A percentile compares a stretch with the other conserved stretches of the same genome.
These are phyloP conservation scores for Starmerella davenportii DNA, from an alignment of 805 yeast species.

Conservation along the genomic window DNA sequence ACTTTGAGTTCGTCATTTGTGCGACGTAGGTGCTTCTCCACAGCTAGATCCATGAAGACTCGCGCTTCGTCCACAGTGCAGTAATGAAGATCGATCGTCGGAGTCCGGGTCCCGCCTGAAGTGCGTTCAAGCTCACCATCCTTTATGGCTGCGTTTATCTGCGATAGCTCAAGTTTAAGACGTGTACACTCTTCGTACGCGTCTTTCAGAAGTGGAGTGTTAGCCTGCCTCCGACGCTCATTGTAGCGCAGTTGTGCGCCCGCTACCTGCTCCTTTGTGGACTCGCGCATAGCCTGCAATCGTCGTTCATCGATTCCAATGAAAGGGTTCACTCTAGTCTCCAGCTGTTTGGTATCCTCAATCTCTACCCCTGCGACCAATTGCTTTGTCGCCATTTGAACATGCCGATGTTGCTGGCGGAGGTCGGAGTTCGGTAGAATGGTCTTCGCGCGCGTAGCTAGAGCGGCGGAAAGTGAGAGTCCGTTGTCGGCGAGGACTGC, in stretches of 20 bases:
- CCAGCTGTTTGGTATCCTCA: not conserved
- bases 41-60: slow-evolving; percentile 3
- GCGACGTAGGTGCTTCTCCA: not conserved
- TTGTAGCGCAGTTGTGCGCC: too few species aligned
- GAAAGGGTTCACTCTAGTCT: too few species aligned
- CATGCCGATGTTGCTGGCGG: too few species aligned
- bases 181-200: not conserved
- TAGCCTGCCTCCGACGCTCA: not conserved
- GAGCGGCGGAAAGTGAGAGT: not conserved
- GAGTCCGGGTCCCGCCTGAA: not conserved
- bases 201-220: not conserved
- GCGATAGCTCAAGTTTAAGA: not conserved
- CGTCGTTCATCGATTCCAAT: not conserved
- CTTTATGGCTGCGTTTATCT: not conserved
- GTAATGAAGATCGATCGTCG: slow-evolving; percentile 11
- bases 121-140: not conserved
- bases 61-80: slow-evolving; percentile 8
- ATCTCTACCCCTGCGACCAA: too few species aligned
- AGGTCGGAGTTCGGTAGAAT: not conserved
- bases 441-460: not conserved
- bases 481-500: slow-evolving; percentile 2
- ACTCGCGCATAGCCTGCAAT: not conserved
- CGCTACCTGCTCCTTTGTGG: not conserved
- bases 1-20: slow-evolving; percentile 4
- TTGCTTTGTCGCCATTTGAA: too few species aligned